Conservation (phyloP, 495 filamentous ascomycete species). For the Pseudomonodictys pantanalensis region DNA sequence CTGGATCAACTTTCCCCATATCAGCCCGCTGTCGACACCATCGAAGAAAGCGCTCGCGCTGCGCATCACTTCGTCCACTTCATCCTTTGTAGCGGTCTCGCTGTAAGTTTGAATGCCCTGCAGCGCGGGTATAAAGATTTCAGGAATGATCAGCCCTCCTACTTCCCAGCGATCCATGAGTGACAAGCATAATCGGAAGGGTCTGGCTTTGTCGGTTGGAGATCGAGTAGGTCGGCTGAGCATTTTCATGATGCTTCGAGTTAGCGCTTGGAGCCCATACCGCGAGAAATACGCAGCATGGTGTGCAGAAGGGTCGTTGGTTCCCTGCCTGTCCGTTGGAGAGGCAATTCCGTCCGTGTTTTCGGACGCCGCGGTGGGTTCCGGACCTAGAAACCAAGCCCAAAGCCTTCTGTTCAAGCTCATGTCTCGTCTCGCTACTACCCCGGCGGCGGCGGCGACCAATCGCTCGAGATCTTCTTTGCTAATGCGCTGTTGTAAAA, state of each 20-base stretch:
- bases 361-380: constrained; percentile 53
- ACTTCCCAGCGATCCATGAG: constrained; percentile 99
- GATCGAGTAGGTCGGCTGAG: constrained; percentile 55
- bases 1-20: constrained; percentile 76
- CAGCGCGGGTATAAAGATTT: constrained; percentile 84
- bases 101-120: constrained; percentile 72
- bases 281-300: constrained; percentile 71
- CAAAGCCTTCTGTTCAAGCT: constrained; percentile 90
- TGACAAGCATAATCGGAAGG: constrained; percentile 87
- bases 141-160: constrained; percentile 79
- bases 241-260: constrained; percentile 72
- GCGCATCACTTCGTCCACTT: constrained; percentile 81
- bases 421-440: constrained; percentile 89
- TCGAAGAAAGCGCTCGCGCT: constrained; percentile 97
- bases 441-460: constrained; percentile 74
- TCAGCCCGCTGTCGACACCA: constrained; percentile 87
- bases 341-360: constrained; percentile 44
- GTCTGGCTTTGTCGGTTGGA: constrained; percentile 72
- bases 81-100: constrained; percentile 53
- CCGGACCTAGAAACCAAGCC: constrained; percentile 94
- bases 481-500: constrained; percentile 71
- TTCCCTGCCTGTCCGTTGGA: constrained; percentile 49
- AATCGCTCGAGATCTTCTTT: constrained; percentile 73
- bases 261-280: constrained; percentile 70
- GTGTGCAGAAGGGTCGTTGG: constrained; percentile 45